phyloP scores from a whole-genome alignment of 2,329 filamentous ascomycete species.

The Bisporella sp. region DNA sequence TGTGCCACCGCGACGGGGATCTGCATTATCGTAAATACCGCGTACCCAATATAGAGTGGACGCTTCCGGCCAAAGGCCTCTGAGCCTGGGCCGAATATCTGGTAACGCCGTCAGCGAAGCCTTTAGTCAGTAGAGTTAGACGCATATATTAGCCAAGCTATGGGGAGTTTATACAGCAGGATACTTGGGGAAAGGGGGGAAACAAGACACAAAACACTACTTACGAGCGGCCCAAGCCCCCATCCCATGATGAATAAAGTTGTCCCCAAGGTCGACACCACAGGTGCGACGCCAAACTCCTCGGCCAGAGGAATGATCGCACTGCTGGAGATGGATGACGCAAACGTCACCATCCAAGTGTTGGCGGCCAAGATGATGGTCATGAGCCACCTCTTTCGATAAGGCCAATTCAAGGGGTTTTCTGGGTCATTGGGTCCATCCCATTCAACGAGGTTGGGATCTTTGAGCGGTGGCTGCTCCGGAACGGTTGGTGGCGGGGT shows the following conservation, averaged over 20 bases:
- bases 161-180: too few relatives aligned
- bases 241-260: slow-evolving; percentile 30
- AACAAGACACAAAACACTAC: too few relatives aligned
- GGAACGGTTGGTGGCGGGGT: too few relatives aligned
- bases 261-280: slow-evolving; percentile 56
- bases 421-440: slow-evolving; percentile 9
- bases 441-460: slow-evolving; percentile 9
- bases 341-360: slow-evolving; percentile 10
- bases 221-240: slow-evolving; percentile 15
- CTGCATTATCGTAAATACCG: slow-evolving; percentile 44
- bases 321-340: slow-evolving; percentile 21
- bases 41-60: slow-evolving; percentile 42
- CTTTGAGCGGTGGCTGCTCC: not conserved
- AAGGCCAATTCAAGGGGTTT: slow-evolving; percentile 14
- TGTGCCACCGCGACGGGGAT: slow-evolving; percentile 46
- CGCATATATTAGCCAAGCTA: too few relatives aligned
- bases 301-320: slow-evolving; percentile 15
- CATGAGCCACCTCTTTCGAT: slow-evolving; percentile 18
- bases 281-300: slow-evolving; percentile 18
- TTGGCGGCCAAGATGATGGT: slow-evolving; percentile 14
- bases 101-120: too few relatives aligned
- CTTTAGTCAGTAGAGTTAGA: too few relatives aligned
- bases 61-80: slow-evolving; percentile 42
- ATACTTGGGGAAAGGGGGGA: too few relatives aligned
- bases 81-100: slow-evolving; percentile 36